Conservation (phyloP, 2,329 filamentous ascomycete species). For the Nemania serpens region DNA sequence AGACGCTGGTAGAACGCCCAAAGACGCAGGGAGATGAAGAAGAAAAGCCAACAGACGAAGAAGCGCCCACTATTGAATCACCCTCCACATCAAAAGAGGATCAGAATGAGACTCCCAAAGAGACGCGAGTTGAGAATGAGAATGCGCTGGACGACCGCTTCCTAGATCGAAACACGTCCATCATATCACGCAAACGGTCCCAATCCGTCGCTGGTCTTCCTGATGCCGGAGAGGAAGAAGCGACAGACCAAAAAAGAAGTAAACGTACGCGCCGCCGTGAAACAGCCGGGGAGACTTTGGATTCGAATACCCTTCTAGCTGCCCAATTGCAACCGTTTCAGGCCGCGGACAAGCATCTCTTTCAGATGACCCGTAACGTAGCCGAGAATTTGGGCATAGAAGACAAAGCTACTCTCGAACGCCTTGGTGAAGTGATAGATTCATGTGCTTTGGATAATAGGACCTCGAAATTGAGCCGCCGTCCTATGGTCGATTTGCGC, state of each 20-base stretch:
- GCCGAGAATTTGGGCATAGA: constrained; percentile 60
- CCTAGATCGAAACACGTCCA: constrained; percentile 44
- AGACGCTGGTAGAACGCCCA: constrained; percentile 33
- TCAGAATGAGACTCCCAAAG: constrained; percentile 47
- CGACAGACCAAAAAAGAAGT: constrained; percentile 63
- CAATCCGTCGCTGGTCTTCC: constrained; percentile 64
- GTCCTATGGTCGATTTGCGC: constrained; percentile 55
- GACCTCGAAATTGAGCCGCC: constrained; percentile 51
- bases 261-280: constrained; percentile 68
- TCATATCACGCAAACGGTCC: constrained; percentile 61
- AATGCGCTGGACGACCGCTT: constrained; percentile 43
- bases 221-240: constrained; percentile 62
- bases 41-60: constrained; percentile 3
- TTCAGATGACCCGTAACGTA: constrained; percentile 59
- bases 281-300: constrained; percentile 55
- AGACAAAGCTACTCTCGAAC: constrained; percentile 51
- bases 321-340: constrained; percentile 62
- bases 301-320: constrained; percentile 57
- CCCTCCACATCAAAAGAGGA: constrained; percentile 39
- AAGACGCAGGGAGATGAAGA: constrained; percentile 28
- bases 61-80: constrained; percentile 16
- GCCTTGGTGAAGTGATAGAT: constrained; percentile 56
- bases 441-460: constrained; percentile 57
- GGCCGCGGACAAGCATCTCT: constrained; percentile 60
- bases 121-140: constrained; percentile 37